Conservation (phyloP, 2,329 filamentous ascomycete genomes). For the Penicillium expansum region DNA sequence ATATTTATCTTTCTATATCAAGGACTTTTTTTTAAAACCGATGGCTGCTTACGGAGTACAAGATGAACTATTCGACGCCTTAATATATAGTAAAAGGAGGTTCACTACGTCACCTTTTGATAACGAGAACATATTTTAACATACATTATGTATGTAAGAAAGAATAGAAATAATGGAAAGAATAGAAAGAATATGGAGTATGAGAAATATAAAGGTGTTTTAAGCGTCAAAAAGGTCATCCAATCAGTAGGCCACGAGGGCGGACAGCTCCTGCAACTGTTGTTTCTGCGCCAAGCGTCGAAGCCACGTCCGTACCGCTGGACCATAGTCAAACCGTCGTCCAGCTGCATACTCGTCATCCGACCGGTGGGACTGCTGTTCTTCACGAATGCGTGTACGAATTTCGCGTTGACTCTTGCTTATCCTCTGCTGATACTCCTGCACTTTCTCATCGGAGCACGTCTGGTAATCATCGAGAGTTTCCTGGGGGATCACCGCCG, state of each 20-base stretch:
- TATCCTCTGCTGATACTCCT: constrained; percentile 29
- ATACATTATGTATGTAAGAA: no score
- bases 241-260: constrained; percentile 24
- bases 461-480: constrained; percentile 24
- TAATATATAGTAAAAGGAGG: neutral
- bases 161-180: no score
- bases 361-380: constrained; percentile 36
- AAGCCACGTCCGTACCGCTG: constrained; percentile 67
- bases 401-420: constrained; percentile 33
- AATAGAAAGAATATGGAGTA: no score
- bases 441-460: constrained; percentile 31
- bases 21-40: neutral
- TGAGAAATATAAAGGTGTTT: neutral
- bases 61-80: neutral
- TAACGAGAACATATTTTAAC: no score
- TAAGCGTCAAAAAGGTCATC: neutral
- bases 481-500: constrained; percentile 26
- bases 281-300: constrained; percentile 66
- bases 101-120: constrained; percentile 2
- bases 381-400: constrained; percentile 39
- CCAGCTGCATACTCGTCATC: constrained; percentile 44
- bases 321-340: constrained; percentile 62
- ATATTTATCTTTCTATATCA: no score
- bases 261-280: constrained; percentile 45
- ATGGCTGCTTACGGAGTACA: neutral